phyloP scores from a whole-genome alignment of 2,329 filamentous ascomycete species.

The Epichloe elymi region DNA sequence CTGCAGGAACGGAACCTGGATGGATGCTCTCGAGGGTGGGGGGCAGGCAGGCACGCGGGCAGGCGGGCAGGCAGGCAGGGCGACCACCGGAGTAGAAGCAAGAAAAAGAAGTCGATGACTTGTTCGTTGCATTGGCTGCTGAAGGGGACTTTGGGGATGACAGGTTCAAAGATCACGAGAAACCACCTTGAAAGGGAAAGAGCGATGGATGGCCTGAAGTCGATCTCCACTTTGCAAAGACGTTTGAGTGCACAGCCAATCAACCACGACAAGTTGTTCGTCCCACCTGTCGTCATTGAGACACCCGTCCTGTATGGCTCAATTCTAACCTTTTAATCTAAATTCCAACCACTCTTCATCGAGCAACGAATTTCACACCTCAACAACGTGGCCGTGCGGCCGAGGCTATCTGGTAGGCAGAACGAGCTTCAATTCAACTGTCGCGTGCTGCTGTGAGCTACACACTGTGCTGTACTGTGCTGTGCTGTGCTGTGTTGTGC shows the following conservation, averaged over 20 bases:
- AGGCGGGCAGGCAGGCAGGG: too few species aligned
- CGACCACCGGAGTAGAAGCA: too few species aligned
- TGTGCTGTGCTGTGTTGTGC: too few species aligned
- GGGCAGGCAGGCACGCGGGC: too few species aligned
- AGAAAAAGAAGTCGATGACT: too few species aligned
- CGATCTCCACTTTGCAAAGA: neutral
- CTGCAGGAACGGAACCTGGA: neutral
- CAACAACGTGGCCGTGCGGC: constrained; percentile 4
- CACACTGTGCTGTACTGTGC: neutral
- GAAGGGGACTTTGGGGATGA: too few species aligned
- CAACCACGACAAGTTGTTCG: neutral
- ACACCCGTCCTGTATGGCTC: neutral
- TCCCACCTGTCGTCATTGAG: constrained; percentile 1
- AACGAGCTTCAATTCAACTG: neutral
- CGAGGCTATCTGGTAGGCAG: neutral
- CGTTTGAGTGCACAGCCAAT: neutral
- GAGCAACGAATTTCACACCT: neutral
- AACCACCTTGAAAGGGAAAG: too few species aligned
- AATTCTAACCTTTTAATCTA: neutral
- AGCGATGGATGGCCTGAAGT: too few species aligned
- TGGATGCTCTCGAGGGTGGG: neutral
- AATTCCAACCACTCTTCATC: neutral
- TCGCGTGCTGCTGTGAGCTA: neutral
- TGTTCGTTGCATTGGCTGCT: too few species aligned
- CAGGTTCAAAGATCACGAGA: too few species aligned